These are phyloP conservation scores for Coprinellus micaceus DNA, from an alignment of 768 basidiomycete species.

Conservation along the genomic window DNA sequence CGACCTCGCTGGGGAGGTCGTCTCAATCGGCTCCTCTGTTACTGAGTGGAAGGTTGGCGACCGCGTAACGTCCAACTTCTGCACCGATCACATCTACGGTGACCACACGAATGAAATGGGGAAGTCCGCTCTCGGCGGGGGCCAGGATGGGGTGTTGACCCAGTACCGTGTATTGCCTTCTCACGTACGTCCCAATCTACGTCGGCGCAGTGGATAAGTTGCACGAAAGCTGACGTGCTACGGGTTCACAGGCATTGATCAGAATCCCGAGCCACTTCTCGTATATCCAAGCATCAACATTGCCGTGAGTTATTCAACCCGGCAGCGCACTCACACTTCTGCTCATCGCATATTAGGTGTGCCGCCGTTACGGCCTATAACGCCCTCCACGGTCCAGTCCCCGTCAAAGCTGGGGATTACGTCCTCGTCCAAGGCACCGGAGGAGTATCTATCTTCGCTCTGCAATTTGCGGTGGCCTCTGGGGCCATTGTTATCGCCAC, in stretches of 20 bases:
- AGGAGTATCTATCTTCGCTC: conserved; percentile 54
- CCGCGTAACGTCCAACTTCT: conserved; percentile 53
- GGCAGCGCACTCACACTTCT: too few relatives aligned
- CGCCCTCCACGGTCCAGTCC: conserved; percentile 43
- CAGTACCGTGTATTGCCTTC: conserved; percentile 46
- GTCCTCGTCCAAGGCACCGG: conserved; percentile 57
- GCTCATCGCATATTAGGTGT: too few relatives aligned
- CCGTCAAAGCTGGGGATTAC: conserved; percentile 57
- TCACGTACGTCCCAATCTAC: not conserved
- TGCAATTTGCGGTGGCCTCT: conserved; percentile 58
- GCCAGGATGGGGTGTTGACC: conserved; percentile 48
- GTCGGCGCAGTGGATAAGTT: not conserved
- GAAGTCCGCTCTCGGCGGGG: conserved; percentile 40
- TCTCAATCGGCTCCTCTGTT: conserved; percentile 42
- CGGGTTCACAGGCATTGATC: conserved; percentile 40
- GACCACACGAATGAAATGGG: conserved; percentile 30
- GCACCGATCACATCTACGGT: conserved; percentile 45
- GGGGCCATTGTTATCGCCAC: conserved; percentile 66
- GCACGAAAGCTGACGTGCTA: not conserved
- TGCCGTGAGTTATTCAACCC: conserved; percentile 41
- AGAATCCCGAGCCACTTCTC: conserved; percentile 54
- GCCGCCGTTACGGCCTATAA: conserved; percentile 66
- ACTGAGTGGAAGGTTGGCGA: conserved; percentile 51
- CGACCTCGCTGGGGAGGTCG: conserved; percentile 56
- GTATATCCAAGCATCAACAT: conserved; percentile 61